Conservation (phyloP, 306 rosid species). For the Cyclanthera cordifolia region DNA sequence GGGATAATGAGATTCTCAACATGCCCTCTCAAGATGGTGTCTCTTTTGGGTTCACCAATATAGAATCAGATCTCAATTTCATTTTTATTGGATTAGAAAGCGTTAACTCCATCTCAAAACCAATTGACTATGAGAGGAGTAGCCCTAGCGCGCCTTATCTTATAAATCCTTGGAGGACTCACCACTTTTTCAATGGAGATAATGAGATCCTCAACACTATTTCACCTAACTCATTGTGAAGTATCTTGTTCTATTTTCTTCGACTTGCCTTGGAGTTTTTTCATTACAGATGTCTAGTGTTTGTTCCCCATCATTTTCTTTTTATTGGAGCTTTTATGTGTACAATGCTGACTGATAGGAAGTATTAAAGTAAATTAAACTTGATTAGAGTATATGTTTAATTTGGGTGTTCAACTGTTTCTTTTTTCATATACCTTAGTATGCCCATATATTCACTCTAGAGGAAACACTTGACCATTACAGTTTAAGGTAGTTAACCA, state of each 20-base stretch:
- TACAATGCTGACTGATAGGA: neutral
- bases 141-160: too few species aligned
- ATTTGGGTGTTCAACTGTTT: neutral
- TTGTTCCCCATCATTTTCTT: neutral
- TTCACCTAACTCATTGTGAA: neutral
- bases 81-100: too few species aligned
- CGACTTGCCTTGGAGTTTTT: neutral
- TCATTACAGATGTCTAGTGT: neutral
- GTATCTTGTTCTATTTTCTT: neutral
- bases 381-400: neutral
- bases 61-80: too few species aligned
- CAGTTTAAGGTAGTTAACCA: neutral
- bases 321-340: neutral
- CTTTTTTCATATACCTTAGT: neutral
- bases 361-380: neutral
- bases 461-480: neutral
- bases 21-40: too few species aligned
- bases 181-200: too few species aligned
- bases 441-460: neutral
- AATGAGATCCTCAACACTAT: too few species aligned
- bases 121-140: too few species aligned
- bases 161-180: too few species aligned
- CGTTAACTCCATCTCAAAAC: too few species aligned
- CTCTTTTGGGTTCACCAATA: too few species aligned
- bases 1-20: too few species aligned